Evolutionary conservation across 1,284 basidiomycete species (phyloP).

Genomic region (Leucoagaricus sp.): DNA sequence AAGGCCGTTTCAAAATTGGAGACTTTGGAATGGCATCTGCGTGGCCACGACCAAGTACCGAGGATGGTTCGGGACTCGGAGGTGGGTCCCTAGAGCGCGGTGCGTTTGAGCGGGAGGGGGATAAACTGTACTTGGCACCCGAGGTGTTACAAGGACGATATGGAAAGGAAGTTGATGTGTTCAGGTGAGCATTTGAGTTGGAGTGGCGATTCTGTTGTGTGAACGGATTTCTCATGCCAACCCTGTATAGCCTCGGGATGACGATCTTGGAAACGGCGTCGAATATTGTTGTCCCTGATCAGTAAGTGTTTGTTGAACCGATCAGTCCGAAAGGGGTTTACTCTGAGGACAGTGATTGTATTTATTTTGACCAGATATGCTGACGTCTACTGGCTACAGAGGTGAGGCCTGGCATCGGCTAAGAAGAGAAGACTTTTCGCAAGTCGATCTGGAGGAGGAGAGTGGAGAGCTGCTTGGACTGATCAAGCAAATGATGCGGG

Average conservation of each 20-base stretch:
- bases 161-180: constrained; percentile 94
- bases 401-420: constrained; percentile 94
- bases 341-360: constrained; percentile 8
- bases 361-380: constrained; percentile 20
- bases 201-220: constrained; percentile 29
- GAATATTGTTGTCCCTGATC: constrained; percentile 96
- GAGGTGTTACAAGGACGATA: constrained; percentile 94
- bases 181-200: constrained; percentile 65
- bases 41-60: constrained; percentile 64
- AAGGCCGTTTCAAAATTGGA: constrained; percentile 94
- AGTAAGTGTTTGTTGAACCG: constrained; percentile 56
- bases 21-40: constrained; percentile 97
- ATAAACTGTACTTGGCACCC: constrained; percentile 97
- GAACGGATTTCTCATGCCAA: constrained; percentile 40
- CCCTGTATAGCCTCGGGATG: constrained; percentile 79
- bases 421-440: constrained; percentile 89
- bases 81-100: constrained; percentile 37
- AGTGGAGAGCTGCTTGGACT: constrained; percentile 74
- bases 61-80: constrained; percentile 10
- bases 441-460: constrained; percentile 78
- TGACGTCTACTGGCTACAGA: constrained; percentile 44
- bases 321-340: constrained; percentile 15
- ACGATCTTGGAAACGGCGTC: constrained; percentile 94
- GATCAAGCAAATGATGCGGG: constrained; percentile 79
- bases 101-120: constrained; percentile 92